Base-by-base conservation (phyloP, 306 rosid genomes). In the Citrullus mucosospermus region DNA sequence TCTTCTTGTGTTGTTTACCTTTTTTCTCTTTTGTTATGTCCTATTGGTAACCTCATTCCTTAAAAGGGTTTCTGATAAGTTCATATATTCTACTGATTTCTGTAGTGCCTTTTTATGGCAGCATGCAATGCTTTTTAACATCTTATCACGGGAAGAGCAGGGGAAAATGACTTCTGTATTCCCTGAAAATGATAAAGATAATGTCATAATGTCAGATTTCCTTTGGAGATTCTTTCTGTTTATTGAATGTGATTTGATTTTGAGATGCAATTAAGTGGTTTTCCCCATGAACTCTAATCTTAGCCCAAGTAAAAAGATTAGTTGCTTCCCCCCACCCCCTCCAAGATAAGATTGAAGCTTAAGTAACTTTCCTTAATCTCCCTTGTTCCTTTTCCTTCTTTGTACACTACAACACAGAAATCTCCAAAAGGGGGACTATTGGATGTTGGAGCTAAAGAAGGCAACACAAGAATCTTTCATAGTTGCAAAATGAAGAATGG, bases 71-170 rank as follows among this genome's bases (percentile, higher is more conserved):
- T 73, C 13, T 73, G 43, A 15, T 50, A 16, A 50, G 43, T 51
- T 50, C 43, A 28, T 53, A 18, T 9, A 34, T 74, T 51, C 36
- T 74, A 15, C 61, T 51, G 46, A 53, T 17, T 30, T 51, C 15
- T 51, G 38, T 15, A 73, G 58, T 71, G 76, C 76, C 58, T 48
- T 71, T 44, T 50, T 44, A 70, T 70, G 76, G 76, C 57, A 46
- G 76, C 57, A 70, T 46, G 76, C 57, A 46, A 36, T 39, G 51
- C 74, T 67, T 67, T 67, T 67, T 67, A 67, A 30, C 28, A 67
- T 67, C 71, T 65, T 41, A 9, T 67, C 51, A 67, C 28, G 30
- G 53, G 44, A 67, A 67, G 53, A 39, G 30, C 32, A 39, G 74
- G 41, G 53, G 41, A 34, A 63, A 34, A 66, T 67, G 53, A 17